Conservation (phyloP, 2,329 filamentous ascomycete genomes). For the Fusarium nisikadoi region DNA sequence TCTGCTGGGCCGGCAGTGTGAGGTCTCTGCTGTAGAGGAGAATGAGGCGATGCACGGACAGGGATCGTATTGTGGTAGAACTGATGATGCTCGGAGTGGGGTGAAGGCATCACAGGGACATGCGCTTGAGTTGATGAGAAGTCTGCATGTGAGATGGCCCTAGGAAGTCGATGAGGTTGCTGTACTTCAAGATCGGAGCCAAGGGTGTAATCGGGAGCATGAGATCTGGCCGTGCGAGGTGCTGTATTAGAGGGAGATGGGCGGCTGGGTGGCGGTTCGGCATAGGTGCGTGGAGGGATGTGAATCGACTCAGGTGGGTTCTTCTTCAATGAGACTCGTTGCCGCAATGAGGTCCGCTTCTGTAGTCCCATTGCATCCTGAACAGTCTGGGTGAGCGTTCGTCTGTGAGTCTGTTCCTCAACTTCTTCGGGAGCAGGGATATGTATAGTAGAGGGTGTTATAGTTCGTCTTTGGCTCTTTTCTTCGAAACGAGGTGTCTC, state of each 20-base stretch:
- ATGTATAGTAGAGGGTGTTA: slow-evolving; percentile 25
- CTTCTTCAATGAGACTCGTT: slow-evolving; percentile 65
- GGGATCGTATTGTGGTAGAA: slow-evolving; percentile 62
- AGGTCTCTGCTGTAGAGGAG: slow-evolving; percentile 69
- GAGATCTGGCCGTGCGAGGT: slow-evolving; percentile 46
- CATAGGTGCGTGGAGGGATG: slow-evolving; percentile 55
- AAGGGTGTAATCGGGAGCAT: slow-evolving; percentile 59
- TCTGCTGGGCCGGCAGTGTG: slow-evolving; percentile 60
- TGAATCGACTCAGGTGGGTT: slow-evolving; percentile 64
- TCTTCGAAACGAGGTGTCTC: slow-evolving; percentile 18
- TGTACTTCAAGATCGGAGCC: slow-evolving; percentile 58
- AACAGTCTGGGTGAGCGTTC: slow-evolving; percentile 35
- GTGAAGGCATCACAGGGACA: slow-evolving; percentile 46
- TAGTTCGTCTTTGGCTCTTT: slow-evolving; percentile 25
- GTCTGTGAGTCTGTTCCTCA: slow-evolving; percentile 21
- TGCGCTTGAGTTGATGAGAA: slow-evolving; percentile 40
- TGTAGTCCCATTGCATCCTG: slow-evolving; percentile 39
- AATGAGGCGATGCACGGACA: slow-evolving; percentile 71
- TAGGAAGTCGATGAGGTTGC: slow-evolving; percentile 47
- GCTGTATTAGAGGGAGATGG: slow-evolving; percentile 49
- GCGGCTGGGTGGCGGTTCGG: slow-evolving; percentile 35
- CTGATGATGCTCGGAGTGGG: slow-evolving; percentile 56
- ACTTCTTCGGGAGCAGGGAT: slow-evolving; percentile 26
- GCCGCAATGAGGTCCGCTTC: slow-evolving; percentile 60
- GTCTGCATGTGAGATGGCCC: slow-evolving; percentile 50